Conservation (phyloP, 208 protist genomes). For the Trypanosoma vivax region DNA sequence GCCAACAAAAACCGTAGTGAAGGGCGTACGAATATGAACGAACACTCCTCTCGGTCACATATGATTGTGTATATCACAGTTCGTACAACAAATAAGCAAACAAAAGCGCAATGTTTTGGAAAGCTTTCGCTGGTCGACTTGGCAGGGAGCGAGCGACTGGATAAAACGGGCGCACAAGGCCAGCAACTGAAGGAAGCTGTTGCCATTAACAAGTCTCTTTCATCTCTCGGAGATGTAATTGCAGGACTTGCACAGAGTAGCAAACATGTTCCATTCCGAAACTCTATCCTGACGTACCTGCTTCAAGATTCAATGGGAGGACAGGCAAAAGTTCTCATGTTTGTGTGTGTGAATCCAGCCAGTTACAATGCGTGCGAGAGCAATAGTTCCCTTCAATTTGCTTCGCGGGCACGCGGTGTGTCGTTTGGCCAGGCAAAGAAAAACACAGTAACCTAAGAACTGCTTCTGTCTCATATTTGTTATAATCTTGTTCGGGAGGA, state of each 20-base stretch:
- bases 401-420: conserved; percentile 82
- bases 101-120: conserved; percentile 83
- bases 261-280: conserved; percentile 91
- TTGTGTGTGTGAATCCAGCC: conserved; percentile 91
- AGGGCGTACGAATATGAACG: conserved; percentile 91
- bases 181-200: conserved; percentile 87
- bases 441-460: conserved; percentile 54
- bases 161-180: conserved; percentile 82
- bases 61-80: conserved; percentile 91
- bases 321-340: conserved; percentile 94
- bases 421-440: conserved; percentile 87
- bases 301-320: conserved; percentile 91
- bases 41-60: conserved; percentile 91
- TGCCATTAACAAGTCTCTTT: conserved; percentile 90
- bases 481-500: no score
- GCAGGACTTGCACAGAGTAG: conserved; percentile 64
- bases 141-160: conserved; percentile 88
- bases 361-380: conserved; percentile 91
- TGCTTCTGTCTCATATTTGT: no score
- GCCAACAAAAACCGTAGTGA: conserved; percentile 70
- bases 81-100: conserved; percentile 82
- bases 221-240: conserved; percentile 88
- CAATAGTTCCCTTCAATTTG: conserved; percentile 84
- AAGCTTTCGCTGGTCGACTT: conserved; percentile 93
- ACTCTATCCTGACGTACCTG: conserved; percentile 88